Evolutionary conservation across 345 rosid species (phyloP), one percentile per base, ranked within the genome.

Genomic region (Ricinus communis): DNA sequence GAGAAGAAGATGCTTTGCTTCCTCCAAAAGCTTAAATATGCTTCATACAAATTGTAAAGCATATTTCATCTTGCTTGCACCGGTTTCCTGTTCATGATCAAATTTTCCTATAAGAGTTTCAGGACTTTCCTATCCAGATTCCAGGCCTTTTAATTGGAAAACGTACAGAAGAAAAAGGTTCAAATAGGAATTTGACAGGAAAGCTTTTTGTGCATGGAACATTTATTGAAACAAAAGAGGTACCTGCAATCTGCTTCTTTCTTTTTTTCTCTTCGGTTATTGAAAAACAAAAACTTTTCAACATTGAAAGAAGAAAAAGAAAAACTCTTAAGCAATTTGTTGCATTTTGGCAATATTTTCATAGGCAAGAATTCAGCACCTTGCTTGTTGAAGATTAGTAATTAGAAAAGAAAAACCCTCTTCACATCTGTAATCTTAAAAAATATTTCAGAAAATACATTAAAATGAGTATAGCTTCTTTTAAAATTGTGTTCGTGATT

Each of bases 1-100:
- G 58, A 25, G 9, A 61, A 19, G 24, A 41, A 52, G 70, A 81
- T 81, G 55, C 83, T 74, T 84, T 71, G 77, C 84, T 81, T 79
- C 68, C 38, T 11, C 65, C 62, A 43, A 76, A 84, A 79, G 79
- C 79, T 71, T 61, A 10, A 53, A 22, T 24, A 54, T 65, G 33
- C 64, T 47, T 27, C 47, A 14, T 13, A 33, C 5, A 19, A 58
- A 58, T 33, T 56, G 62, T 47, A 68, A 69, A 33, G 59, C 46
- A 64, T 69, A 63, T 77, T 9, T 53, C 14, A 24, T 52, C 27
- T 66, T 61, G 50, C 71, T 62, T 33, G 60, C 71, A 22, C 21
- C 24, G n/a, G n/a, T n/a, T n/a, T 71, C 69, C 66, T 52, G 79
- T 61, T 71, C 78, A 63, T 46, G 64, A 50, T 33, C 54, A 28